Percentiles rank a stretch among this genome's conserved stretches.
phyloP scores from a whole-genome alignment of 1,139 yeast species.

The Hansenula anomala region DNA sequence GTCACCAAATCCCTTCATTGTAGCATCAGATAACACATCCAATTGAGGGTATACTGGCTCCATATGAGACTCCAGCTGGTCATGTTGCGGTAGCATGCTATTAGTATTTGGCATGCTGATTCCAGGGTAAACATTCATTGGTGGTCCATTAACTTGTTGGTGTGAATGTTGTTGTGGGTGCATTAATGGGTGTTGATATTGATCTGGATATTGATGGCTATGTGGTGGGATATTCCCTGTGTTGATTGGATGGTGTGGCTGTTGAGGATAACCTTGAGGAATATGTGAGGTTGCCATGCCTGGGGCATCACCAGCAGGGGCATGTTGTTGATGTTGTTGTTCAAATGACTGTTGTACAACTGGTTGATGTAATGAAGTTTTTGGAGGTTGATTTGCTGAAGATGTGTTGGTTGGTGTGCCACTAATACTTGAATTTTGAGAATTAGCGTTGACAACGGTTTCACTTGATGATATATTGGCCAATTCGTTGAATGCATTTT shows the following conservation, averaged over 20 bases:
- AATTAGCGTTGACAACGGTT: slow-evolving; percentile 9
- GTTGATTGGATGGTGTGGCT: slow-evolving; percentile 1
- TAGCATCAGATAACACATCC: slow-evolving; percentile 20
- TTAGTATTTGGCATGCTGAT: neutral
- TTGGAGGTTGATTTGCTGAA: slow-evolving; percentile 2
- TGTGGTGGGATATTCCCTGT: too few species aligned
- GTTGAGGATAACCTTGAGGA: too few species aligned
- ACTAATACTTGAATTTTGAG: neutral
- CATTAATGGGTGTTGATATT: slow-evolving; percentile 2
- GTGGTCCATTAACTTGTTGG: too few species aligned
- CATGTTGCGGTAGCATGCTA: neutral
- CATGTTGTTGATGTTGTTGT: slow-evolving; percentile 2
- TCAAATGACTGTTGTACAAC: neutral
- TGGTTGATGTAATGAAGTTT: neutral
- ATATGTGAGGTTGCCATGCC: too few species aligned
- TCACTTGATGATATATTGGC: slow-evolving; percentile 12
- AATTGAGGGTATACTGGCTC: slow-evolving; percentile 11
- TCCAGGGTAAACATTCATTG: neutral
- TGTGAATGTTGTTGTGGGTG: slow-evolving; percentile 4
- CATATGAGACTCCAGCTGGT: slow-evolving; percentile 1
- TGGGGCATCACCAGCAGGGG: too few species aligned
- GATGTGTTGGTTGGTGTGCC: neutral
- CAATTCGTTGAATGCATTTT: slow-evolving; percentile 17
- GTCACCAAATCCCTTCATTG: slow-evolving; percentile 20
- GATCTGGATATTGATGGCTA: neutral